These are phyloP conservation scores for Colletotrichum simmondsii DNA, from an alignment of 2,329 filamentous ascomycete genomes.

Conservation along the genomic window DNA sequence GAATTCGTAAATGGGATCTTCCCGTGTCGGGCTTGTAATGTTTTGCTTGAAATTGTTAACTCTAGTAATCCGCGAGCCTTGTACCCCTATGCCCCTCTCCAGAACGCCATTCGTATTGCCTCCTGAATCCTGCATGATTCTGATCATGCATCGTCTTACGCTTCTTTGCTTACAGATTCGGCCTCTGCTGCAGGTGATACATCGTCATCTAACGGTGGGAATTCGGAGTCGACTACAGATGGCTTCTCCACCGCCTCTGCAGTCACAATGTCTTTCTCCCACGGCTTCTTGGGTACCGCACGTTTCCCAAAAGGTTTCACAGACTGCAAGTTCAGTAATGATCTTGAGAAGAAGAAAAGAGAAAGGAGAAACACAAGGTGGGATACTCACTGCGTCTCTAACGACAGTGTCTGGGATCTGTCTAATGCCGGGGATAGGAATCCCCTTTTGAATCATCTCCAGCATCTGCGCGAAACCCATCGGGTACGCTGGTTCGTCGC, in stretches of 20 bases:
- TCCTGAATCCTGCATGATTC: background rate
- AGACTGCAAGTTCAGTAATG: conserved; percentile 43
- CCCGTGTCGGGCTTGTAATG: background rate
- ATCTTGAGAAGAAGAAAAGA: background rate
- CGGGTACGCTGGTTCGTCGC: conserved; percentile 78
- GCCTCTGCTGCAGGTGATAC: background rate
- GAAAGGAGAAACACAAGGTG: background rate
- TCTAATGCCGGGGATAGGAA: conserved; percentile 86
- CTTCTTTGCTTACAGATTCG: conserved; percentile 1
- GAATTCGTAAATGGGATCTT: background rate
- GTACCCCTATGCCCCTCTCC: background rate
- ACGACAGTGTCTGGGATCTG: conserved; percentile 86
- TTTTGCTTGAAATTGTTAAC: background rate
- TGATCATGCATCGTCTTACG: background rate
- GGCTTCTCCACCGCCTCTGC: conserved; percentile 11
- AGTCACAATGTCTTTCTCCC: conserved; percentile 71
- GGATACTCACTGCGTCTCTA: conserved; percentile 70
- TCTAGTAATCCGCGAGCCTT: background rate
- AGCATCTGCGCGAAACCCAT: conserved; percentile 87
- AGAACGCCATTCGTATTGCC: conserved; percentile 5
- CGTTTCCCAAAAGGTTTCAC: conserved; percentile 60
- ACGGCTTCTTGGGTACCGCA: conserved; percentile 71
- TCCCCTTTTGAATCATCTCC: conserved; percentile 83
- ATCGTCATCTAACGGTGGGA: conserved; percentile 43
- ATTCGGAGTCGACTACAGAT: conserved; percentile 47